phyloP scores from a whole-genome alignment of 208 protist genomes.

The Acanthamoeba royreba region DNA sequence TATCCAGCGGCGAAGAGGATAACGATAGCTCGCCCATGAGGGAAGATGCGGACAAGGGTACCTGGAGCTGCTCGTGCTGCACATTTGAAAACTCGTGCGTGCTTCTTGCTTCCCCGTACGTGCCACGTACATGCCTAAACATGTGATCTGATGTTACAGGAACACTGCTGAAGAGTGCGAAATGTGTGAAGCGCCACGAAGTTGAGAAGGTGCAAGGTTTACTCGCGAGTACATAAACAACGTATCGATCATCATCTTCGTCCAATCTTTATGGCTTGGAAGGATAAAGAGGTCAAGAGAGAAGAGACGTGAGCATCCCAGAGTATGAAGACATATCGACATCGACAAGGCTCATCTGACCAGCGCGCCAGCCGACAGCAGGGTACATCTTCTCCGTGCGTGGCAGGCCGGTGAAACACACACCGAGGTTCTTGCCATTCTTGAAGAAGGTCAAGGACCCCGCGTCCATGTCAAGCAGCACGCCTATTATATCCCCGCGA shows the following conservation, averaged over 20 bases:
- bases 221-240: too few species aligned
- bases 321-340: neutral
- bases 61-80: neutral
- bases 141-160: too few species aligned
- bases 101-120: neutral
- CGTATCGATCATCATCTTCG: neutral
- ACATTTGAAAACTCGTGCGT: neutral
- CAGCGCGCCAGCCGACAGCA: neutral
- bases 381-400: neutral
- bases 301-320: neutral
- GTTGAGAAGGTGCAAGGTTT: too few species aligned
- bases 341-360: neutral
- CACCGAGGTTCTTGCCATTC: constrained; percentile 11
- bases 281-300: neutral
- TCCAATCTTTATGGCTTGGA: neutral
- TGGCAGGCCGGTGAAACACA: neutral
- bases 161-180: neutral
- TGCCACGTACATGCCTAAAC: too few species aligned
- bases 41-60: neutral
- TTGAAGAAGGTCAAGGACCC: neutral
- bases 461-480: constrained; percentile 27
- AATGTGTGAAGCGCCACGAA: neutral
- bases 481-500: neutral
- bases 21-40: neutral
- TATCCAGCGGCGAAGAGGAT: neutral